phyloP scores from a whole-genome alignment of 2,329 filamentous ascomycete genomes.

The Salinomyces thailandicus region DNA sequence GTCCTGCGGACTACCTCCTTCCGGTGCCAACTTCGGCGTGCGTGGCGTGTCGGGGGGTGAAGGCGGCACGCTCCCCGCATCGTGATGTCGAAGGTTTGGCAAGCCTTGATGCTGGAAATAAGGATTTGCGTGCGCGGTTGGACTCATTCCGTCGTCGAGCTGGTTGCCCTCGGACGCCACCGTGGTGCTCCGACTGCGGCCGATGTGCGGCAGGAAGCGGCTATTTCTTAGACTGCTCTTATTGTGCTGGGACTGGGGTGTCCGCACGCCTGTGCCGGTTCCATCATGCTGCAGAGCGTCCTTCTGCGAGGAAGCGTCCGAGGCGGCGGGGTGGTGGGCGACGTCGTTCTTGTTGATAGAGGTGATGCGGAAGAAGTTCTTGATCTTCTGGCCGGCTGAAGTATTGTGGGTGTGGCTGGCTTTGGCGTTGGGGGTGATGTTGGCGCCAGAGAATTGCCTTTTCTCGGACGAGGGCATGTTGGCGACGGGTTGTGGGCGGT shows the following conservation, averaged over 20 bases:
- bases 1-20: constrained; percentile 48
- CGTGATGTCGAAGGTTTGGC: constrained; percentile 85
- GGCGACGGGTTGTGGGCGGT: constrained; percentile 7
- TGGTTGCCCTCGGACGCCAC: constrained; percentile 87
- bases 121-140: constrained; percentile 87
- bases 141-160: constrained; percentile 78
- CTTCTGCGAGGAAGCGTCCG: constrained; percentile 23
- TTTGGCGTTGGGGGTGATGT: constrained; percentile 35
- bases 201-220: constrained; percentile 77
- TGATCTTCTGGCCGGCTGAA: constrained; percentile 51
- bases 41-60: constrained; percentile 85
- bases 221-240: constrained; percentile 64
- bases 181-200: constrained; percentile 78
- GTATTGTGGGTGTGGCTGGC: constrained; percentile 29
- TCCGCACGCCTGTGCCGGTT: constrained; percentile 33
- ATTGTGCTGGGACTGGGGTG: constrained; percentile 44
- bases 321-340: constrained; percentile 24
- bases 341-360: constrained; percentile 35
- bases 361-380: constrained; percentile 60
- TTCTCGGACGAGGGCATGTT: constrained; percentile 26
- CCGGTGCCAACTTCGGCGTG: constrained; percentile 57
- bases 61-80: constrained; percentile 83
- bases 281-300: constrained; percentile 11
- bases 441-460: constrained; percentile 39
- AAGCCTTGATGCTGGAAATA: constrained; percentile 97